Percentiles rank a stretch among this genome's conserved stretches.
phyloP scores from a whole-genome alignment of 306 rosid species.

The Lathyrus sativus region DNA sequence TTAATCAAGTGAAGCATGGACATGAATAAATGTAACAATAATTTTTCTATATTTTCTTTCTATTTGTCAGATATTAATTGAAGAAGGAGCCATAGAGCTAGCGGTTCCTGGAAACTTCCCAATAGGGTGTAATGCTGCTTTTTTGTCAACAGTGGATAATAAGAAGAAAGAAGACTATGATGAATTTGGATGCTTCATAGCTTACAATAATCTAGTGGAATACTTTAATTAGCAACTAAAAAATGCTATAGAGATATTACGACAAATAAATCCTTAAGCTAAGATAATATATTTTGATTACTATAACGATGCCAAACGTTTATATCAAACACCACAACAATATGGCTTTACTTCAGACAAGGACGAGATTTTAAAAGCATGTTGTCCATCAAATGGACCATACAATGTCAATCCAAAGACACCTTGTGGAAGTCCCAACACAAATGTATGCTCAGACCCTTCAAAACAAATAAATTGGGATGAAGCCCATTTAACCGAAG shows the following conservation, averaged over 20 bases:
- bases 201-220: constrained; percentile 41
- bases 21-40: not conserved
- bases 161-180: constrained; percentile 37
- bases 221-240: constrained; percentile 44
- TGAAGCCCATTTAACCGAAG: not conserved
- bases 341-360: too few species aligned
- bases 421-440: not conserved
- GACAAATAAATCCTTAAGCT: constrained; percentile 37
- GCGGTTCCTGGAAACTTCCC: not conserved
- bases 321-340: constrained; percentile 4
- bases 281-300: constrained; percentile 54
- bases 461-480: constrained; percentile 4
- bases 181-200: constrained; percentile 52
- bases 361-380: too few species aligned
- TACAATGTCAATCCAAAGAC: too few species aligned
- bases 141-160: constrained; percentile 14
- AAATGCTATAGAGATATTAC: constrained; percentile 12
- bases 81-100: constrained; percentile 1
- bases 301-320: constrained; percentile 38
- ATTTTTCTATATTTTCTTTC: not conserved
- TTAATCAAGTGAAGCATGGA: not conserved
- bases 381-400: too few species aligned
- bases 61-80: not conserved
- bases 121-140: not conserved
- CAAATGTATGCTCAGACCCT: not conserved